Base-by-base conservation (phyloP, 768 basidiomycete genomes). In the Podaxis rugospora region DNA sequence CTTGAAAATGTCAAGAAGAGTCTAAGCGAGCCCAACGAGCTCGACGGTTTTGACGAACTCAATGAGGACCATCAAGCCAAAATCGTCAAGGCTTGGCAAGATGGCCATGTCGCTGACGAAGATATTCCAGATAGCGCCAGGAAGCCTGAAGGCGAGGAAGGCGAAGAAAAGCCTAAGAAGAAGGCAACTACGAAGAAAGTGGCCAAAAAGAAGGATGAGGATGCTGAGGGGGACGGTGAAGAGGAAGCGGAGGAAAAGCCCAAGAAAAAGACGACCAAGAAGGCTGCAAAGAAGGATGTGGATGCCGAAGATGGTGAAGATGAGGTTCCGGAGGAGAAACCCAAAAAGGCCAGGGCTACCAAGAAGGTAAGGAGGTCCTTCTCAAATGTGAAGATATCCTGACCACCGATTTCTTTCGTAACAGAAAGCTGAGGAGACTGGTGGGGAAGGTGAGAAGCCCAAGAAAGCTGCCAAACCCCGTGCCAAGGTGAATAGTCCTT, bases 31-130 rank as follows among this genome's bases (percentile, higher is more conserved):
- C 77, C 85, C 0, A 78, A 82, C 9, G 92, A 95, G 0, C 75
- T 96, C 39, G 95, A 98, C 69, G 95, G 95, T 18, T 96, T 81
- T 71, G 91, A 93, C 18, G 88, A 87, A 0, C 80, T 94, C 50
- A 75, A 67, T 0, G 74, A 78, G 1, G 88, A 84, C 46, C 93
- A 95, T 69, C 79, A 95, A 72, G 83, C 78, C 4, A 87, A 85
- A 61, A 71, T 97, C 44, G 75, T 70, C 59, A 83, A 80, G 67
- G 94, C 95, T 1, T 93, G 83, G 79, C 83, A 90, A 52, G 83
- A 80, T 0, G 94, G 89, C 4, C 79, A 87, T 36, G 90, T 97
- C 52, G 92, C 85, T 5, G 85, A 88, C 36, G 93, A 88, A 66
- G 95, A 96, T 67, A 85, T 95, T 42, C 92, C 92, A 4, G 85